phyloP scores from a whole-genome alignment of 257 asterid genomes.

The Coffea canephora region DNA sequence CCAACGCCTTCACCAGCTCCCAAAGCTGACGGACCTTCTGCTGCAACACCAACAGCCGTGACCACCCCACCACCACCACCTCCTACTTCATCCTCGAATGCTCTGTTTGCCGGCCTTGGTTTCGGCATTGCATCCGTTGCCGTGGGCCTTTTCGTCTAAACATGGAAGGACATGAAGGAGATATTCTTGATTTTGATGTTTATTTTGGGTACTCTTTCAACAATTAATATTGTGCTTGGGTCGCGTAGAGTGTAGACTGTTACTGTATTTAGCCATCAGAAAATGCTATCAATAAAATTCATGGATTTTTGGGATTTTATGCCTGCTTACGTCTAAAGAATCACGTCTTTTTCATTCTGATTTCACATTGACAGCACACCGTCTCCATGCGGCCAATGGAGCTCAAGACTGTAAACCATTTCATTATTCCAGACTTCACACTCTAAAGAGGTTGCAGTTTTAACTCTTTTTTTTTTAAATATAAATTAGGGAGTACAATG shows the following conservation, averaged over 20 bases:
- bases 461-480: too few relatives aligned
- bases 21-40: too few relatives aligned
- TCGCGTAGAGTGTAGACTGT: neutral
- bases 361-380: too few relatives aligned
- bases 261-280: neutral
- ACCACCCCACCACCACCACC: constrained; percentile 17
- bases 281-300: neutral
- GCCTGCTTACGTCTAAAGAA: neutral
- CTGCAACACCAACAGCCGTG: neutral
- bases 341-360: too few relatives aligned
- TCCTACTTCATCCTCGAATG: constrained; percentile 7
- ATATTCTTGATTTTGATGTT: neutral
- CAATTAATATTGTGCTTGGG: neutral
- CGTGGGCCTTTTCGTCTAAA: neutral
- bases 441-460: too few relatives aligned
- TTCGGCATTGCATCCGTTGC: constrained; percentile 2
- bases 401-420: too few relatives aligned
- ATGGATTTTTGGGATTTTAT: neutral
- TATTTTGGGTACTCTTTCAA: neutral
- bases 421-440: too few relatives aligned
- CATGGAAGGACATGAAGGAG: neutral
- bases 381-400: too few relatives aligned
- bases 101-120: neutral
- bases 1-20: constrained; percentile 11
- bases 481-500: too few relatives aligned